These are phyloP conservation scores for Vitis vinifera DNA, from an alignment of 164 flowering plant genomes.

Conservation along the genomic window DNA sequence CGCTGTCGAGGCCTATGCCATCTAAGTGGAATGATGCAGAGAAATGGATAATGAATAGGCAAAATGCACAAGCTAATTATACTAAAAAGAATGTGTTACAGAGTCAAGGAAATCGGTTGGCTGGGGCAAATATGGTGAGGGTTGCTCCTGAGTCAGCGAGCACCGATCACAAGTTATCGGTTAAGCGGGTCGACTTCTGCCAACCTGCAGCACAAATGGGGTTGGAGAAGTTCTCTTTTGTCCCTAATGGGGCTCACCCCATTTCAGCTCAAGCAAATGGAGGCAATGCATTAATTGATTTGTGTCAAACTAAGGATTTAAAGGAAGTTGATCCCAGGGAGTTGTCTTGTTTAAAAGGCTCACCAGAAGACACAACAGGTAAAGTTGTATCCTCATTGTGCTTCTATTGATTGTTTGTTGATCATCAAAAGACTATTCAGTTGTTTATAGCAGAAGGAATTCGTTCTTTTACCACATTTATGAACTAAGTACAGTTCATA, in stretches of 20 bases:
- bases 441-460: too few relatives aligned
- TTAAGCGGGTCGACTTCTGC: conserved; percentile 48
- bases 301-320: conserved; percentile 45
- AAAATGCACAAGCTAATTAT: conserved; percentile 33
- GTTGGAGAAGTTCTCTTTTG: conserved; percentile 54
- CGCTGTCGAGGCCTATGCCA: conserved; percentile 61
- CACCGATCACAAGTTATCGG: conserved; percentile 37
- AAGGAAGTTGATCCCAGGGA: conserved; percentile 38
- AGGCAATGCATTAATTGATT: conserved; percentile 23
- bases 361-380: conserved; percentile 47
- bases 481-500: too few relatives aligned
- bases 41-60: conserved; percentile 81
- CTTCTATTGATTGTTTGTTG: background rate
- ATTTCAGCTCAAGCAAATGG: conserved; percentile 26
- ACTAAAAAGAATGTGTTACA: conserved; percentile 41
- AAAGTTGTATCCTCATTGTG: conserved; percentile 9
- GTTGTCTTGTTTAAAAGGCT: conserved; percentile 19
- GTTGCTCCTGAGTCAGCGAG: conserved; percentile 55
- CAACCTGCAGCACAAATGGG: conserved; percentile 40
- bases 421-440: background rate
- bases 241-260: conserved; percentile 24
- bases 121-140: conserved; percentile 35
- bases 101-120: conserved; percentile 40
- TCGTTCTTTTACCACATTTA: too few relatives aligned
- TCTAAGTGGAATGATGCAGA: conserved; percentile 98